phyloP scores from a whole-genome alignment of 768 basidiomycete genomes.

The Naganishia antarctica region DNA sequence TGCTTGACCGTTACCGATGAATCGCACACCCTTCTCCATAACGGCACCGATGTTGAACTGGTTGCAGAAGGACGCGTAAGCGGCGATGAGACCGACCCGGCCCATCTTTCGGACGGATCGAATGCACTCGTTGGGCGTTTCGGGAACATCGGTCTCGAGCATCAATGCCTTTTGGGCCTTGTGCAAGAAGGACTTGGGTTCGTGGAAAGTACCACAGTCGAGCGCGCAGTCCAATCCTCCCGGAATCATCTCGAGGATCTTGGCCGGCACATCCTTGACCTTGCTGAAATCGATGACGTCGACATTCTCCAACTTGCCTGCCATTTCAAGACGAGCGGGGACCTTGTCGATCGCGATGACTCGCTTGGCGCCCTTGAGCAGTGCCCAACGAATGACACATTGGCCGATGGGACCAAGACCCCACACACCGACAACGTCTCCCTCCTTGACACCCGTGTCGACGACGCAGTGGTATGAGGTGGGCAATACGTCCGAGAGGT shows the following conservation, averaged over 20 bases:
- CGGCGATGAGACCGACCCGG: conserved; percentile 62
- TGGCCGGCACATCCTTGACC: conserved; percentile 55
- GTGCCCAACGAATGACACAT: conserved; percentile 60
- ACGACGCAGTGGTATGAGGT: conserved; percentile 71
- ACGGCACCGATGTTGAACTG: conserved; percentile 59
- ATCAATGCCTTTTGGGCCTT: conserved; percentile 66
- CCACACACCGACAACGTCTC: conserved; percentile 69
- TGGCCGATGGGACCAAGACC: conserved; percentile 65
- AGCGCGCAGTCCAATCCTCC: conserved; percentile 57
- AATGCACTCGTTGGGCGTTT: conserved; percentile 60
- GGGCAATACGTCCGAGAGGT: conserved; percentile 56
- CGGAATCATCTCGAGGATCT: conserved; percentile 60
- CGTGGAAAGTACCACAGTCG: conserved; percentile 59
- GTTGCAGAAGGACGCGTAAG: conserved; percentile 65
- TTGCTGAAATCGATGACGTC: conserved; percentile 61
- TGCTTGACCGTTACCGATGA: conserved; percentile 71
- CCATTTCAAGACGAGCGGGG: conserved; percentile 55
- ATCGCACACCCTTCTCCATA: conserved; percentile 69
- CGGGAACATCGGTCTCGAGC: conserved; percentile 70
- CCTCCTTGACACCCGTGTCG: conserved; percentile 67
- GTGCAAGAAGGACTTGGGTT: conserved; percentile 63
- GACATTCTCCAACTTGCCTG: conserved; percentile 52
- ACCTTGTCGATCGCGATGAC: conserved; percentile 69
- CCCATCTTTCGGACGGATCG: conserved; percentile 57
- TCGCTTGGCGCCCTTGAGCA: conserved; percentile 64